Base-by-base conservation (phyloP, 352 stramenopile genomes). In the Phytophthora tubulina region DNA sequence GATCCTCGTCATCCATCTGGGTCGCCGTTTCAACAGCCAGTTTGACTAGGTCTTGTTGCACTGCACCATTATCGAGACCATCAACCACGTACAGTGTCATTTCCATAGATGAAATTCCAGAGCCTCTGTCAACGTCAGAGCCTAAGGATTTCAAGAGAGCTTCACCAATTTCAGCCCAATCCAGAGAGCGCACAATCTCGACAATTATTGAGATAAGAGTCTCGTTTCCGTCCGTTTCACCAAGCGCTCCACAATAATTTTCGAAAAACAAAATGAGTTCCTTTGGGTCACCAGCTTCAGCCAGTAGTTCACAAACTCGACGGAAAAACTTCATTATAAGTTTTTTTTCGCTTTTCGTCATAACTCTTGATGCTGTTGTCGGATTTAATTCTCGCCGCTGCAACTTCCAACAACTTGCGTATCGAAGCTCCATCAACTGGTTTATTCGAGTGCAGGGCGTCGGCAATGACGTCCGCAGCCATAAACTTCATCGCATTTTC, bases 241-340 rank as follows among this genome's bases (percentile, higher is more conserved):
- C 27, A 41, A 58, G 33, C 11, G 21, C 15, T 4, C 48, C 36
- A 21, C 21, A 27, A 27, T 27, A 27, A 27, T 2, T 27, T 27
- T 62, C 42, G 27, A 77, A 70, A 30, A 70, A 77, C 8, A 58
- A 65, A 13, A n/a, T 35, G 1, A 52, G 54, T 13, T 67, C 45
- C 6, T 32, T 3, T n/a, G 41, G 21, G 9, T 67, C 68, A 9
- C 32, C 42, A 14, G 61, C 38, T 14, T 75, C 6, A 57, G 13
- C 1, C 56, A 38, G 7, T 27, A 75, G 30, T 5, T 62, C 46
- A n/a, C 59, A 51, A 8, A 70, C 11, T 6, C 36, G 35, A 9
- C n/a, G 32, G 11, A 48, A 51, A 55, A 71, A 67, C 32, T 53
- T 39, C n/a, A 62, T 39, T 7, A 54, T 60, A 3, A 66, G 15